phyloP scores from a whole-genome alignment of 768 basidiomycete species.

The Mrakia blollopis region DNA sequence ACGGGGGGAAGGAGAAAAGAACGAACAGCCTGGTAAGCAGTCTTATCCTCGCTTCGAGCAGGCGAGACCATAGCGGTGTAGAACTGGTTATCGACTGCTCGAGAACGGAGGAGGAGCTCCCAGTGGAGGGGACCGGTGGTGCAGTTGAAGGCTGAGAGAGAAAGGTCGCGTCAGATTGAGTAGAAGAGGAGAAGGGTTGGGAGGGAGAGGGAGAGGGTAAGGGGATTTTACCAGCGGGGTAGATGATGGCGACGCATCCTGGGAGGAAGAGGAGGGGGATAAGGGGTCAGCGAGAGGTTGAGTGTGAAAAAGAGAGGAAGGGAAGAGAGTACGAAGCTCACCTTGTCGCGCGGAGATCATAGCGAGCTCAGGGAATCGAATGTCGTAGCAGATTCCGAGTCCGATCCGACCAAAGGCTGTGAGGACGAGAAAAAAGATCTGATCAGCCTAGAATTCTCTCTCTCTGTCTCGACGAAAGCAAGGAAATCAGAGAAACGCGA shows the following conservation, averaged over 20 bases:
- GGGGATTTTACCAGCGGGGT: slow-evolving; percentile 69
- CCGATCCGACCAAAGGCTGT: slow-evolving; percentile 97
- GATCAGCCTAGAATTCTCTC: neutral
- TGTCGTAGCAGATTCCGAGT: slow-evolving; percentile 59
- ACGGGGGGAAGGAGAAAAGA: neutral
- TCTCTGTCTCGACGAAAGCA: neutral
- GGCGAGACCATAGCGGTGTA: slow-evolving; percentile 94
- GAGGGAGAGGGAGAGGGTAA: neutral
- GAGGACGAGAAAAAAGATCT: neutral
- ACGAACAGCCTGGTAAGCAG: slow-evolving; percentile 65
- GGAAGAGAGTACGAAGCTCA: slow-evolving; percentile 58
- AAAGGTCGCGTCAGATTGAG: neutral
- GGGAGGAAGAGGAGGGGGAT: neutral
- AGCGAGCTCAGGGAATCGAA: slow-evolving; percentile 69
- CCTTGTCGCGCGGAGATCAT: slow-evolving; percentile 85
- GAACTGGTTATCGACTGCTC: slow-evolving; percentile 95
- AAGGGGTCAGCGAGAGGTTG: neutral
- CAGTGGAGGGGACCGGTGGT: slow-evolving; percentile 96
- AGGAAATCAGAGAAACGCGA: neutral
- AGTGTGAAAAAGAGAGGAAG: neutral
- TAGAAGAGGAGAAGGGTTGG: neutral
- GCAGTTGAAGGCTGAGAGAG: slow-evolving; percentile 11
- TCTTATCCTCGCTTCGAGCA: slow-evolving; percentile 72
- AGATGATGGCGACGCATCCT: slow-evolving; percentile 85
- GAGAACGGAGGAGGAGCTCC: slow-evolving; percentile 79